phyloP scores from a whole-genome alignment of 371 early-diverging fungal genomes.

The Apophysomyces trapeziformis region DNA sequence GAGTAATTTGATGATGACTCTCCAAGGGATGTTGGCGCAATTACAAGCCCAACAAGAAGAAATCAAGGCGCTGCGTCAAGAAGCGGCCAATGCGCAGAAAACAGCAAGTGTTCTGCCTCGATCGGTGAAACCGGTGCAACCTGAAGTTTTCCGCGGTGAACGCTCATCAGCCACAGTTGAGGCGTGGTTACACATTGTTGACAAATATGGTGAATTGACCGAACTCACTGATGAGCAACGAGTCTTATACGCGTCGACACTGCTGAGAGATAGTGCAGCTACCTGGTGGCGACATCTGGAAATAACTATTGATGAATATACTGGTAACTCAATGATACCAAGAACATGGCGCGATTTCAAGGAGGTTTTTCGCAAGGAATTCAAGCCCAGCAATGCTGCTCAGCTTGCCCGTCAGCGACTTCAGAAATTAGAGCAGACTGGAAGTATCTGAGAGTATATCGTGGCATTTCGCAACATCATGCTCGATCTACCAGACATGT shows the following conservation, averaged over 20 bases:
- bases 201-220: constrained; percentile 12
- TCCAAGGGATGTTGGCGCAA: constrained; percentile 9
- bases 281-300: constrained; percentile 18
- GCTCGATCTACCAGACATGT: constrained; percentile 19
- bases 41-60: constrained; percentile 9
- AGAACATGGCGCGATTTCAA: constrained; percentile 5
- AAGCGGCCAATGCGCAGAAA: not conserved
- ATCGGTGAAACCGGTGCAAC: not conserved
- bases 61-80: not conserved
- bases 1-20: not conserved
- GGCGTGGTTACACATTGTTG: constrained; percentile 14
- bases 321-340: not conserved
- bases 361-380: constrained; percentile 8
- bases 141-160: constrained; percentile 11
- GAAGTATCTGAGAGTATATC: constrained; percentile 7
- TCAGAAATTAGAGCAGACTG: not conserved
- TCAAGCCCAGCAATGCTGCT: constrained; percentile 12
- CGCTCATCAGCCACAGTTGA: constrained; percentile 13
- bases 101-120: not conserved
- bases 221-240: constrained; percentile 9
- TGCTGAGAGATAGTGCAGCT: constrained; percentile 7
- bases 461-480: constrained; percentile 16
- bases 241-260: constrained; percentile 2
- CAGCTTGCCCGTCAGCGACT: constrained; percentile 3
- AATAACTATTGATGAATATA: not conserved